These are phyloP conservation scores for Lactarius deliciosus DNA, from an alignment of 768 basidiomycete species.

Conservation along the genomic window DNA sequence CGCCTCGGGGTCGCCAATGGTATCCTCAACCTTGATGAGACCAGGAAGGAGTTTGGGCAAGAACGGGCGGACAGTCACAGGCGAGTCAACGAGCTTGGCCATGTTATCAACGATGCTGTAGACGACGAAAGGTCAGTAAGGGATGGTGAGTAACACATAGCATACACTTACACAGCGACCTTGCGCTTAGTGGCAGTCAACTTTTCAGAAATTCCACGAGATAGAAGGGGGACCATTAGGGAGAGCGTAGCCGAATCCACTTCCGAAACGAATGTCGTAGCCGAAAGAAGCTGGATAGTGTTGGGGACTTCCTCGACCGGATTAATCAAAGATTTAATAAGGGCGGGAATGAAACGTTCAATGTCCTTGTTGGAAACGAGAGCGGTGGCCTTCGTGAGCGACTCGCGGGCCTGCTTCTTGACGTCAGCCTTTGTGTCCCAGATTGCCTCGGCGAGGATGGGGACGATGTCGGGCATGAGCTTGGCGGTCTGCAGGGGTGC, in stretches of 20 bases:
- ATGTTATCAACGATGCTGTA: slow-evolving; percentile 94
- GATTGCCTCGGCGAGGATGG: slow-evolving; percentile 90
- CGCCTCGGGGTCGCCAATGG: slow-evolving; percentile 97
- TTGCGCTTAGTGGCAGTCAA: slow-evolving; percentile 95
- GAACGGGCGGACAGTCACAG: slow-evolving; percentile 95
- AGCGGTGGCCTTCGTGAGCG: slow-evolving; percentile 91
- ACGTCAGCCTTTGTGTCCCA: slow-evolving; percentile 99
- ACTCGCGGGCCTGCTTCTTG: slow-evolving; percentile 96
- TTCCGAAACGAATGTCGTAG: slow-evolving; percentile 99
- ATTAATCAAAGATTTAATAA: slow-evolving; percentile 97
- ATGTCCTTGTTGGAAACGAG: slow-evolving; percentile 98
- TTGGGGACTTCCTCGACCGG: slow-evolving; percentile 98
- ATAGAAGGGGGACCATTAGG: slow-evolving; percentile 93
- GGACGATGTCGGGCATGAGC: slow-evolving; percentile 93
- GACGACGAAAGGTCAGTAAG: slow-evolving; percentile 28
- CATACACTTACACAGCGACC: slow-evolving; percentile 80
- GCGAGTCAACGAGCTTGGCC: slow-evolving; percentile 96
- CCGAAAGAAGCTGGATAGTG: slow-evolving; percentile 92
- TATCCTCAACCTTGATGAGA: slow-evolving; percentile 90
- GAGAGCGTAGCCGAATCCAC: slow-evolving; percentile 97
- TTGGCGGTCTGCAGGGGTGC: slow-evolving; percentile 82
- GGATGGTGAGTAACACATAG: slow-evolving; percentile 17
- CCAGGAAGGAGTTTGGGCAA: slow-evolving; percentile 93
- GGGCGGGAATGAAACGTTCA: slow-evolving; percentile 93
- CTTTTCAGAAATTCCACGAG: slow-evolving; percentile 93